Conservation (phyloP, 768 basidiomycete genomes). For the Lactarius psammicola region DNA sequence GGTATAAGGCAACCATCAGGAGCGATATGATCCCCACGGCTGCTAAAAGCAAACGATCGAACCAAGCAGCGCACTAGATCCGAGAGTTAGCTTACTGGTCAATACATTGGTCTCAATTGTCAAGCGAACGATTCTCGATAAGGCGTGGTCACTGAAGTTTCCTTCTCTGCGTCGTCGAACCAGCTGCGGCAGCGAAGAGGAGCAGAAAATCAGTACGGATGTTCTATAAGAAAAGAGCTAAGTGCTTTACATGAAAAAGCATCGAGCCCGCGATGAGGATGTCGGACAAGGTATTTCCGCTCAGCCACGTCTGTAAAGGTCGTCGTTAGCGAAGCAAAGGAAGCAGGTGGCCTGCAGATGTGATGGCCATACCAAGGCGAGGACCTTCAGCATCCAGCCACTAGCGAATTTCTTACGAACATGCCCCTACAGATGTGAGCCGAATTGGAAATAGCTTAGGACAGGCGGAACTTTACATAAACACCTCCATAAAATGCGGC, state of each 20-base stretch:
- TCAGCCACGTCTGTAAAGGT: constrained; percentile 9
- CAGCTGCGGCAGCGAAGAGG: neutral
- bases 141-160: neutral
- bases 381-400: no score
- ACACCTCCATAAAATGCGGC: neutral
- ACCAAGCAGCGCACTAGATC: neutral
- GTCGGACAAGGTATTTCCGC: constrained; percentile 13
- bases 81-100: constrained; percentile 10
- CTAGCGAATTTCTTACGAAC: no score
- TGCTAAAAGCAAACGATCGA: constrained; percentile 1
- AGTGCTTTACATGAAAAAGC: constrained; percentile 3
- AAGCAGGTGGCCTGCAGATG: neutral
- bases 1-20: neutral
- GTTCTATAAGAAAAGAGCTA: neutral
- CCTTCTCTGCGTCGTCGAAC: neutral
- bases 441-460: neutral
- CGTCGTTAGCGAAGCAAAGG: neutral
- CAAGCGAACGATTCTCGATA: constrained; percentile 8
- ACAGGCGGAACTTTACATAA: neutral
- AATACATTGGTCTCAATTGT: constrained; percentile 21
- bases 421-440: constrained; percentile 4
- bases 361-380: neutral
- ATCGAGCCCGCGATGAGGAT: constrained; percentile 9
- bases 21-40: neutral
- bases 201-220: neutral